Evolutionary conservation across 2,329 filamentous ascomycete genomes (phyloP), one percentile per base, ranked within the genome.

Genomic region (Pezicula neosporulosa): DNA sequence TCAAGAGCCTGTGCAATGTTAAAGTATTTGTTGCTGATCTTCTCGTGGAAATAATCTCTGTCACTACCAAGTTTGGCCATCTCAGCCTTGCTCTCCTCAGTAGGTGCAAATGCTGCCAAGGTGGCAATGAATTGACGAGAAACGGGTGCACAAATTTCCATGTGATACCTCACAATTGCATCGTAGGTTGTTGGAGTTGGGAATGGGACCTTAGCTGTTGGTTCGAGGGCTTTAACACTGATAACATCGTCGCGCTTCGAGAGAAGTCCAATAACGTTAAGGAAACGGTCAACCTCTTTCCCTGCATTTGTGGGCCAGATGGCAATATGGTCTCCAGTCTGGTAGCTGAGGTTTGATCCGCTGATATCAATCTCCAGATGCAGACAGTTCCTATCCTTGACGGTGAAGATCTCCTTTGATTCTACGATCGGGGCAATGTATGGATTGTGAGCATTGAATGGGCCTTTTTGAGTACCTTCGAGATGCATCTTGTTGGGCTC

Each of bases 401-500:
- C 86, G 47, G 80, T 86, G 76, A 99, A 99, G 12, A 99, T 70
- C 73, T 99, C 94, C 60, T 79, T 79, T n/a, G 94, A 97, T 68
- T 95, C 89, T 65, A 80, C 81, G 63, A 99, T 95, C 28, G 93
- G 92, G 30, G 95, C 93, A 67, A 99, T 94, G 75, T 89, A 97
- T 19, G 94, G 94, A 74, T 96, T 96, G 78, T 97, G 92, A 47
- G 91, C 87, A 67, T 96, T 97, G 81, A 88, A 97, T 15, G 94
- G 94, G 12, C 92, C 92, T 71, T 89, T 94, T 61, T 87, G 80
- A 41, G 75, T 77, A 54, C 89, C 90, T 67, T 96, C 88, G 53
- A 97, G 87, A 67, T 99, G 94, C 77, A 90, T 89, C 78, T 92
- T 92, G 77, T 96, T 96, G 45, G 93, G 93, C 71, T 99, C 94